Conservation (phyloP, 129 eudicot genomes). For the Pseudognaphalium luteoalbum region DNA sequence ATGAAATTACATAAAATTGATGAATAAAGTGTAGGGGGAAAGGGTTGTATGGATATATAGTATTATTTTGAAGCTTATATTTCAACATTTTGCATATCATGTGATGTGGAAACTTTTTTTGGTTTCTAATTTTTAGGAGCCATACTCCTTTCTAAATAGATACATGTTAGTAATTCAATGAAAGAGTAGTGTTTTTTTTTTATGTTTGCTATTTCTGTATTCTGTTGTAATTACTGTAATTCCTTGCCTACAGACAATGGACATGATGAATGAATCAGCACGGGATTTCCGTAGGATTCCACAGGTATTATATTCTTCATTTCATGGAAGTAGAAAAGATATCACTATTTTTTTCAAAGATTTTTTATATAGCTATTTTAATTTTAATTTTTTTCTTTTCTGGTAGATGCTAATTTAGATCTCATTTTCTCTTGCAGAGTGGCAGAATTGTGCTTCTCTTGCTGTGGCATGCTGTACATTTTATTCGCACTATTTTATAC, state of each 20-base stretch:
- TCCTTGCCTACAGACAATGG: slow-evolving; percentile 33
- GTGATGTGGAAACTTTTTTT: too few species aligned
- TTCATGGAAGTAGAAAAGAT: neutral
- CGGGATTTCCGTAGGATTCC: slow-evolving; percentile 18
- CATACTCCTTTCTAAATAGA: too few species aligned
- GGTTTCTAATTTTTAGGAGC: neutral
- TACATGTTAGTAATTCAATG: neutral
- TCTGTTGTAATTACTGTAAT: neutral
- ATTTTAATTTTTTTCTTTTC: neutral
- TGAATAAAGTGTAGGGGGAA: too few species aligned
- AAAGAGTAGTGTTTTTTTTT: neutral
- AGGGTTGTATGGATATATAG: too few species aligned
- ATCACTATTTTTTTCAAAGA: neutral
- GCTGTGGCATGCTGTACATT: slow-evolving; percentile 60
- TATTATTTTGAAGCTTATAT: too few species aligned
- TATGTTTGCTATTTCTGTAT: neutral
- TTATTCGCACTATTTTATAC: slow-evolving; percentile 53
- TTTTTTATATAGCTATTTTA: neutral
- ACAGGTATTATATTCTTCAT: slow-evolving; percentile 3
- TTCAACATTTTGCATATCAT: too few species aligned
- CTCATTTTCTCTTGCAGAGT: slow-evolving; percentile 40
- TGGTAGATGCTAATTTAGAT: slow-evolving; percentile 21
- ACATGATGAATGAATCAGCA: slow-evolving; percentile 9
- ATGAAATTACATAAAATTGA: too few species aligned
- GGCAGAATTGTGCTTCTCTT: slow-evolving; percentile 42